Evolutionary conservation across 768 basidiomycete species (phyloP).

Genomic region (Phanerochaete sordida): DNA sequence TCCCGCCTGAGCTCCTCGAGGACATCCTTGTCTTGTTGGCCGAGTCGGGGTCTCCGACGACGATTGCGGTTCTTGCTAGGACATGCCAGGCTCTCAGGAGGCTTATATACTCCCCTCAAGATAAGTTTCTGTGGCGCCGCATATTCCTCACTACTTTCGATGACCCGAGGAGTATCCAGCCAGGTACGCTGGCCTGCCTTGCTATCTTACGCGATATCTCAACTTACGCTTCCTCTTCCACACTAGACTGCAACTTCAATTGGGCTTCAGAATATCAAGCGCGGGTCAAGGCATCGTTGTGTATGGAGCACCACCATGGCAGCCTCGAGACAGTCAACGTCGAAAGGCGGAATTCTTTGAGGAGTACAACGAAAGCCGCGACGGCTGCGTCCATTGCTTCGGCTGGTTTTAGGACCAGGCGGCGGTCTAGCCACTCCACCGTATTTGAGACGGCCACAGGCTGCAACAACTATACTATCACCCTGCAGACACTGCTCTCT

Average conservation of each 20-base stretch:
- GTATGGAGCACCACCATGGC: neutral
- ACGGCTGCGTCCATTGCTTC: neutral
- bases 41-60: conserved; percentile 13
- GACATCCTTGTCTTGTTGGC: conserved; percentile 27
- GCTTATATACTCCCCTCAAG: conserved; percentile 28
- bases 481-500: conserved; percentile 30
- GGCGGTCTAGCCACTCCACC: neutral
- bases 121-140: conserved; percentile 33
- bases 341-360: conserved; percentile 6
- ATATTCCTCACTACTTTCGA: conserved; percentile 35
- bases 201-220: too few species aligned
- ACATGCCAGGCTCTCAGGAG: conserved; percentile 28
- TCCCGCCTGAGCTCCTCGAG: conserved; percentile 34
- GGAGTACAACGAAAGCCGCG: neutral
- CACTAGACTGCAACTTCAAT: neutral
- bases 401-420: too few species aligned
- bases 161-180: conserved; percentile 20
- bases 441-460: neutral
- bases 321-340: too few species aligned
- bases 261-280: conserved; percentile 11
- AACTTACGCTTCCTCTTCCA: too few species aligned
- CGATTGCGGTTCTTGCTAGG: conserved; percentile 28
- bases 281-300: conserved; percentile 1
- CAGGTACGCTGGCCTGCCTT: neutral
- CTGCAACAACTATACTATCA: neutral